Percentiles rank a stretch among this genome's conserved stretches.
These are phyloP conservation scores for Zymoseptoria tritici DNA, from an alignment of 2,329 filamentous ascomycete genomes.

Conservation along the genomic window DNA sequence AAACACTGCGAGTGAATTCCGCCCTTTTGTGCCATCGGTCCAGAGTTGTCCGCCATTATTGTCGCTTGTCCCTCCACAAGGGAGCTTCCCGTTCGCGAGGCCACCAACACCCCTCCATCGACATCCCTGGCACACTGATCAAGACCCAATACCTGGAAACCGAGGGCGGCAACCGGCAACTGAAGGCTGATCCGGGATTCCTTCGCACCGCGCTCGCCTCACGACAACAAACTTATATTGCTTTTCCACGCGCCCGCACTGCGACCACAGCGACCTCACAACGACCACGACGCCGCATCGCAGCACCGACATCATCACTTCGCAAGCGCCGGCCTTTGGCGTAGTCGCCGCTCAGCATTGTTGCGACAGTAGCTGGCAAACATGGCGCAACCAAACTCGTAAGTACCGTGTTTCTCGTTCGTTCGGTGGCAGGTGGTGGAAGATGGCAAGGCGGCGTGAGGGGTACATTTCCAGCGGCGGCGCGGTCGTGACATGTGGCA, in stretches of 20 bases:
- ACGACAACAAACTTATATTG: background rate
- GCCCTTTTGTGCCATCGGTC: no score
- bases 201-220: background rate
- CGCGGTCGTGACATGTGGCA: background rate
- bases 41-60: no score
- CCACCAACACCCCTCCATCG: no score
- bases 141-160: background rate
- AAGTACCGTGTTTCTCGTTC: background rate
- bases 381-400: constrained; percentile 1
- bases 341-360: background rate
- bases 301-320: background rate
- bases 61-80: no score
- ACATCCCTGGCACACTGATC: background rate
- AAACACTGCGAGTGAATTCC: no score
- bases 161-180: no score
- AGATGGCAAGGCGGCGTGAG: background rate
- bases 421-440: background rate
- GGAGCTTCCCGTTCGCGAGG: no score
- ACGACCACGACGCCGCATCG: background rate
- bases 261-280: background rate
- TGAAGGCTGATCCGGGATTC: background rate
- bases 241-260: background rate
- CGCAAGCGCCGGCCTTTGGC: background rate
- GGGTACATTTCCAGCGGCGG: background rate
- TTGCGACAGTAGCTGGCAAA: background rate